Evolutionary conservation across 345 rosid species (phyloP).

Genomic region (Syzygium aromaticum): DNA sequence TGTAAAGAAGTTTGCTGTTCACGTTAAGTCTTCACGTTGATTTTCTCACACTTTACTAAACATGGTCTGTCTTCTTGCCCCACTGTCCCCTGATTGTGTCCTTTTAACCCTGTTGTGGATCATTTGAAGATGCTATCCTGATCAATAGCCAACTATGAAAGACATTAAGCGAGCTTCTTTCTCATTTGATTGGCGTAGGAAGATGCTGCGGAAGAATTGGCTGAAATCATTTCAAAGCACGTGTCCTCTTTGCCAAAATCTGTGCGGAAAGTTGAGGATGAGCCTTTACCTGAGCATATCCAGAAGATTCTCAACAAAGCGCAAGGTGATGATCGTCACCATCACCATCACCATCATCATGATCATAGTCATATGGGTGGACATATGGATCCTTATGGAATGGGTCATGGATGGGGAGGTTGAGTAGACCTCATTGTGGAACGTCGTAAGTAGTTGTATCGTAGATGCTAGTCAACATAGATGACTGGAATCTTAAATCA

Average conservation of each 20-base stretch:
- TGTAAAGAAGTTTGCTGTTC: not conserved
- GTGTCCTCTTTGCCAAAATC: conserved; percentile 61
- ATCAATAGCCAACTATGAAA: not conserved
- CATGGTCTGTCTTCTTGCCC: not conserved
- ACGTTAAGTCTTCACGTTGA: not conserved
- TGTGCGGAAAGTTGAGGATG: conserved; percentile 35
- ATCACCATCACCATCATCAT: conserved; percentile 21
- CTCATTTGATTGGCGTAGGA: conserved; percentile 30
- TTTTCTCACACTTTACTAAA: not conserved
- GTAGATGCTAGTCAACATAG: not conserved
- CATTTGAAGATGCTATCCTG: not conserved
- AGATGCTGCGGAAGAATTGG: conserved; percentile 51
- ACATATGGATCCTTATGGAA: conserved; percentile 30
- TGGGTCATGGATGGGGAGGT: conserved; percentile 24
- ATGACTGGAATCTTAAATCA: not conserved
- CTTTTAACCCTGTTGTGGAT: not conserved
- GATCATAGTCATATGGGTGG: conserved; percentile 27
- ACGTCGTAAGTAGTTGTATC: not conserved
- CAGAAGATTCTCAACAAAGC: conserved; percentile 54
- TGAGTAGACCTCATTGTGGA: not conserved
- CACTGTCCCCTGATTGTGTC: not conserved
- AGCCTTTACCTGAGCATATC: conserved; percentile 37
- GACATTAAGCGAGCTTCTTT: not conserved
- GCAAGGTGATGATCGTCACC: conserved; percentile 17
- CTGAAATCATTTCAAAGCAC: conserved; percentile 35